Conservation (phyloP, 208 protist species). For the Endotrypanum monterogeii region DNA sequence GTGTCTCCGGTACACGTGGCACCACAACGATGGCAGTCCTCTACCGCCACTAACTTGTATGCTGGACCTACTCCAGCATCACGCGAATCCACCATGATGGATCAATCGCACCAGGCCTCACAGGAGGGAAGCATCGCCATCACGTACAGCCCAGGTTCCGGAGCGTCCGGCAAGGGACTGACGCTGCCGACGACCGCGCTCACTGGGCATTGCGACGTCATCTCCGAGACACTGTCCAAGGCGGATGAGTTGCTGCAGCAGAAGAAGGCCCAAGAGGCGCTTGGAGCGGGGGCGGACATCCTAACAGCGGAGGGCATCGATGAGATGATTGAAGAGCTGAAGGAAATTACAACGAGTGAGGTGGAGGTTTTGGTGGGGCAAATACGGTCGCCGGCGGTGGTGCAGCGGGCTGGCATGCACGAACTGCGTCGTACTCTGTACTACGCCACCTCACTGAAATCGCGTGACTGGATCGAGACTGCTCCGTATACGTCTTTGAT, state of each 20-base stretch:
- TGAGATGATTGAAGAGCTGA: slow-evolving; percentile 83
- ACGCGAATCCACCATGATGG: slow-evolving; percentile 3
- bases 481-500: slow-evolving; percentile 70
- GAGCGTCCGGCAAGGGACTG: slow-evolving; percentile 44
- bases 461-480: slow-evolving; percentile 66
- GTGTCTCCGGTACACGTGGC: not conserved
- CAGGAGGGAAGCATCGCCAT: slow-evolving; percentile 40
- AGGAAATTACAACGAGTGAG: slow-evolving; percentile 56
- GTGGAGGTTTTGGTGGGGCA: slow-evolving; percentile 57
- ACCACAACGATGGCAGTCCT: slow-evolving; percentile 25
- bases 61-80: not conserved
- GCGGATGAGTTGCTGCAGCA: slow-evolving; percentile 81
- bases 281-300: slow-evolving; percentile 70
- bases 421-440: slow-evolving; percentile 87
- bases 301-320: slow-evolving; percentile 81
- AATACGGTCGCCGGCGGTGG: slow-evolving; percentile 52
- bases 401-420: slow-evolving; percentile 88
- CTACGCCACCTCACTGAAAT: slow-evolving; percentile 79
- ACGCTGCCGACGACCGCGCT: slow-evolving; percentile 67
- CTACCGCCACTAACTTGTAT: slow-evolving; percentile 2
- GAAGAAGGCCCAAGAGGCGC: slow-evolving; percentile 70
- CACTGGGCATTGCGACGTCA: slow-evolving; percentile 75
- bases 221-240: slow-evolving; percentile 84
- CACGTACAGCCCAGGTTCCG: slow-evolving; percentile 77
- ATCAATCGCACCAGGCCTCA: slow-evolving; percentile 1